phyloP scores from a whole-genome alignment of 2,329 filamentous ascomycete species.

The Pseudonectria buxi region DNA sequence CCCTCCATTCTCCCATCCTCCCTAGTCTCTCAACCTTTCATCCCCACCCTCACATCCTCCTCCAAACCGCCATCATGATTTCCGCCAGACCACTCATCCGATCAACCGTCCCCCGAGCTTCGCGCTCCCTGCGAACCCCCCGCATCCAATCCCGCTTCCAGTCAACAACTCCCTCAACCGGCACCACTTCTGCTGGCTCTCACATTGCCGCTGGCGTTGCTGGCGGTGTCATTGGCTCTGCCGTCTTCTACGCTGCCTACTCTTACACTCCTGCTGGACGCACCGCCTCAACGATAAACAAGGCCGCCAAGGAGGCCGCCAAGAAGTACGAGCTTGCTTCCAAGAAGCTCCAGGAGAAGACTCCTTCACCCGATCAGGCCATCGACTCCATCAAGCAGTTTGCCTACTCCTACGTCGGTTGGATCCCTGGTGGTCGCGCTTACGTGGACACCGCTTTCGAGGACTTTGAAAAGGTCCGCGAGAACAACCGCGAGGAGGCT shows the following conservation, averaged over 20 bases:
- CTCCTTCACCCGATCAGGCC: conserved; percentile 61
- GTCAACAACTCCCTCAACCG: conserved; percentile 29
- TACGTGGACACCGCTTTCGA: conserved; percentile 66
- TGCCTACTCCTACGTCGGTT: conserved; percentile 61
- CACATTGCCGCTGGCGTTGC: conserved; percentile 35
- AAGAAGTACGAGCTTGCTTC: conserved; percentile 54
- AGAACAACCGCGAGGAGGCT: conserved; percentile 63
- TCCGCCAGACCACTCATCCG: conserved; percentile 24
- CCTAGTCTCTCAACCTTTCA: no score
- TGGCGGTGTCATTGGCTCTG: conserved; percentile 38
- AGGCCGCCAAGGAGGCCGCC: conserved; percentile 47
- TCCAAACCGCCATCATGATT: conserved; percentile 20
- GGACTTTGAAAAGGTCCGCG: conserved; percentile 60
- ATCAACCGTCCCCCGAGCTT: conserved; percentile 20
- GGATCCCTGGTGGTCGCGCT: conserved; percentile 62
- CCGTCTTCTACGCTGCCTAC: conserved; percentile 37
- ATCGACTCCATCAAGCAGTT: conserved; percentile 59
- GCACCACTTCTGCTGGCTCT: conserved; percentile 18
- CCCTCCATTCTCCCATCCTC: no score
- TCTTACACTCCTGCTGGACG: conserved; percentile 38
- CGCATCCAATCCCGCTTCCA: conserved; percentile 32
- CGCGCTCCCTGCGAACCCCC: conserved; percentile 20
- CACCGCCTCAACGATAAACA: conserved; percentile 36
- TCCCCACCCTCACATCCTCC: not conserved
- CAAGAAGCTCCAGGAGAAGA: conserved; percentile 53